Evolutionary conservation across 1,139 yeast species (phyloP).

Genomic region (Taphrina pruni): DNA sequence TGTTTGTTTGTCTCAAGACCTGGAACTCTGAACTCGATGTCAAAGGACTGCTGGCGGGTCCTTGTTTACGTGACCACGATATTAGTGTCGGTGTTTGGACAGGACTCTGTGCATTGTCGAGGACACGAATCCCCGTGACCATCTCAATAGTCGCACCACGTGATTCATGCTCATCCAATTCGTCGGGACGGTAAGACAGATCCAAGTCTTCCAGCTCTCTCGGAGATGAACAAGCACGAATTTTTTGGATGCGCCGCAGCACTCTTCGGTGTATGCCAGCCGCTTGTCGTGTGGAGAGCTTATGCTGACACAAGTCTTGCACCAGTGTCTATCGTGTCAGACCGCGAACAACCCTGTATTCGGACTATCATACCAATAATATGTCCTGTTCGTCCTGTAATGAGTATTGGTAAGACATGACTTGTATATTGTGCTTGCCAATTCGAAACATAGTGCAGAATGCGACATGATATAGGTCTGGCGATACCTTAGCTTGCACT

Average conservation of each 20-base stretch:
- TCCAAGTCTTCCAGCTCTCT: background rate
- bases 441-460: background rate
- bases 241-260: constrained; percentile 2
- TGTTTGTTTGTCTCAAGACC: background rate
- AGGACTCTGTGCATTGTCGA: background rate
- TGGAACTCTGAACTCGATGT: background rate
- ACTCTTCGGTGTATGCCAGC: constrained; percentile 12
- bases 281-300: constrained; percentile 14
- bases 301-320: constrained; percentile 17
- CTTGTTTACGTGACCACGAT: background rate
- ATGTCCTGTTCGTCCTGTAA: background rate
- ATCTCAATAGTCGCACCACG: constrained; percentile 13
- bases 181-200: background rate
- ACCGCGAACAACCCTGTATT: background rate
- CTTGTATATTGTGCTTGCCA: constrained; percentile 6
- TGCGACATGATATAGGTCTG: background rate
- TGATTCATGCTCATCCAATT: background rate
- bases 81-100: constrained; percentile 6
- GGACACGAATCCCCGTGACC: constrained; percentile 6
- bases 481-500: background rate
- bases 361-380: background rate
- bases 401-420: constrained; percentile 13
- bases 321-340: constrained; percentile 5
- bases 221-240: background rate
- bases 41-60: background rate